Evolutionary conservation across 495 filamentous ascomycete species (phyloP).

Genomic region (Lasiosphaeris hirsuta): DNA sequence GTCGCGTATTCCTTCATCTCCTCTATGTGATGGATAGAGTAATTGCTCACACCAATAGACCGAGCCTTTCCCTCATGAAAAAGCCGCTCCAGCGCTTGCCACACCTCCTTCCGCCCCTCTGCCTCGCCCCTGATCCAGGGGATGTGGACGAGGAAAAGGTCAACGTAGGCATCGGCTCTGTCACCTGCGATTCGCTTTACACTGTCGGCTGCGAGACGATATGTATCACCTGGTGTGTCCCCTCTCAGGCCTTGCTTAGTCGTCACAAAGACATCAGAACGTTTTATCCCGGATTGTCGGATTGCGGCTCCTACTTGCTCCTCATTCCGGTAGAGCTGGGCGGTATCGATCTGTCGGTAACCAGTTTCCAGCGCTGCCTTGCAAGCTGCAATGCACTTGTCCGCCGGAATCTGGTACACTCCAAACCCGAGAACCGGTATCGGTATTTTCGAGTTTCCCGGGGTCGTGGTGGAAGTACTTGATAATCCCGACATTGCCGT

Average conservation of each 20-base stretch:
- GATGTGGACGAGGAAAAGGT: conserved; percentile 36
- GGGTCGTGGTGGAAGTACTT: neutral
- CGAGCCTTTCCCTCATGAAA: conserved; percentile 57
- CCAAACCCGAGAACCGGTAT: conserved; percentile 13
- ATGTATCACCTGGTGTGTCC: conserved; percentile 1
- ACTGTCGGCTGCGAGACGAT: conserved; percentile 1
- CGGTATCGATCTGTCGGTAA: conserved; percentile 74
- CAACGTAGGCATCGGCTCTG: conserved; percentile 3
- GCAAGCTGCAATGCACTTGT: neutral
- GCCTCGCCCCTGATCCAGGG: conserved; percentile 47
- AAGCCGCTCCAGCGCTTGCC: conserved; percentile 56
- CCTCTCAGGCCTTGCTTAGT: conserved; percentile 45
- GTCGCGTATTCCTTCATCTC: conserved; percentile 54
- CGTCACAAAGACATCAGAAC: conserved; percentile 67
- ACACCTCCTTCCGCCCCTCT: conserved; percentile 52
- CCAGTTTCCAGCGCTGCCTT: conserved; percentile 40
- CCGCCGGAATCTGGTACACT: neutral
- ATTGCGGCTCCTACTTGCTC: conserved; percentile 59
- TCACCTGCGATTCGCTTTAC: neutral
- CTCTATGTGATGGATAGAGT: conserved; percentile 63
- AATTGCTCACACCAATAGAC: conserved; percentile 63
- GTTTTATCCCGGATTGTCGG: conserved; percentile 51
- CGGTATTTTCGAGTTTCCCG: neutral
- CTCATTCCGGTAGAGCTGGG: conserved; percentile 66
- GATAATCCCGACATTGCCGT: too few species aligned